Percentiles rank a stretch among this genome's conserved stretches.
Conservation (phyloP, 1,284 basidiomycete genomes). For the Filobasidium uniguttulatum region DNA sequence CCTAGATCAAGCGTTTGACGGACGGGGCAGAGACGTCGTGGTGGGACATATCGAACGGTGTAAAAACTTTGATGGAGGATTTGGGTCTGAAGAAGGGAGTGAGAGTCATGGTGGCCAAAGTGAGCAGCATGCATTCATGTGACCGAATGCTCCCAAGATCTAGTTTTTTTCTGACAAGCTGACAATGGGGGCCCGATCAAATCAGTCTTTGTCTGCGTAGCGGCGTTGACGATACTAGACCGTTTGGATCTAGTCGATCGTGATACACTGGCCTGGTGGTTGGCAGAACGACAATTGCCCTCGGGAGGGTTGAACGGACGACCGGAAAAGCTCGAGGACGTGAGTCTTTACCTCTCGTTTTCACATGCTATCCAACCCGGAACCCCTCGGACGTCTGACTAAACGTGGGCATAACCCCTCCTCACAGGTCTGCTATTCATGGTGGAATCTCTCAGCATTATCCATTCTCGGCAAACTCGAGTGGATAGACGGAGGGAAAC, state of each 20-base stretch:
- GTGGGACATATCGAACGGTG: slow-evolving; percentile 62
- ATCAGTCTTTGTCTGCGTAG: slow-evolving; percentile 89
- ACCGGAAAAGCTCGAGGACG: slow-evolving; percentile 96
- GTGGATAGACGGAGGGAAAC: slow-evolving; percentile 83
- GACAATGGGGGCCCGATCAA: no score
- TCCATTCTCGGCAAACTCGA: slow-evolving; percentile 68
- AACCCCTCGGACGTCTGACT: no score
- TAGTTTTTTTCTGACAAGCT: background rate
- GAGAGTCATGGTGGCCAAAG: slow-evolving; percentile 90
- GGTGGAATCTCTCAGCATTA: slow-evolving; percentile 85
- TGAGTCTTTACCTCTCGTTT: slow-evolving; percentile 34
- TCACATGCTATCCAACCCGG: no score
- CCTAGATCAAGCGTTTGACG: slow-evolving; percentile 43
- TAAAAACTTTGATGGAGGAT: slow-evolving; percentile 91
- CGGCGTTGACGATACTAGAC: slow-evolving; percentile 72
- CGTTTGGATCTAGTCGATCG: slow-evolving; percentile 61
- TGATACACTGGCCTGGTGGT: slow-evolving; percentile 74
- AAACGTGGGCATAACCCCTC: background rate
- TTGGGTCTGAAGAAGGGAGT: slow-evolving; percentile 66
- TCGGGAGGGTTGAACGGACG: slow-evolving; percentile 89
- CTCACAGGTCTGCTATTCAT: slow-evolving; percentile 82
- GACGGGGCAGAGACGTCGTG: slow-evolving; percentile 44
- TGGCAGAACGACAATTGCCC: slow-evolving; percentile 80
- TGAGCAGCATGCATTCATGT: slow-evolving; percentile 31
- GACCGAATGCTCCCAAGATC: background rate